phyloP scores from a whole-genome alignment of 345 rosid species.

The Heritiera littoralis region DNA sequence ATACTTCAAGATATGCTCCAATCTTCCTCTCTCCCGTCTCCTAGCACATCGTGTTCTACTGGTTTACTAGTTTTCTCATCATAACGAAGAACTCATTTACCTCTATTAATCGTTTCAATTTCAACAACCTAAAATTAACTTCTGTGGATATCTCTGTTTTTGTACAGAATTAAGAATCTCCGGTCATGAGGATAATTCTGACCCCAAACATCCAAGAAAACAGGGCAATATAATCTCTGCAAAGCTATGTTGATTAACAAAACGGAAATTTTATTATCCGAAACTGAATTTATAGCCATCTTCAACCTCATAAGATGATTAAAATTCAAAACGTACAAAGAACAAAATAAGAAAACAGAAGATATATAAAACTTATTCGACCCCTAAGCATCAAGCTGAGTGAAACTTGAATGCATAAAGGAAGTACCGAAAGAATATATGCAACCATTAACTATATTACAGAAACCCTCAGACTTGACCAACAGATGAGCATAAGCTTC shows the following conservation, averaged over 20 bases:
- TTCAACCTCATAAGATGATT: slow-evolving; percentile 10
- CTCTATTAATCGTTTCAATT: background rate
- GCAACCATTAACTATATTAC: slow-evolving; percentile 3
- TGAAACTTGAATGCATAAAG: slow-evolving; percentile 2
- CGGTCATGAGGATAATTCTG: background rate
- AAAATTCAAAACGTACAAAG: slow-evolving; percentile 1
- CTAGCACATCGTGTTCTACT: no score
- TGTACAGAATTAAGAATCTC: background rate
- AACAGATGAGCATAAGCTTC: background rate
- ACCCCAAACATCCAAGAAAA: background rate
- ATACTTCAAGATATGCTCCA: no score
- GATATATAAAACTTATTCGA: slow-evolving; percentile 9
- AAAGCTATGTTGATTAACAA: background rate
- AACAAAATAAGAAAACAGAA: slow-evolving; percentile 12
- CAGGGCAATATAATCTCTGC: background rate
- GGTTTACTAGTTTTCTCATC: no score
- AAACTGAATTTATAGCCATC: slow-evolving; percentile 26
- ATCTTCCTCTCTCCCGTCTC: no score
- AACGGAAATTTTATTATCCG: slow-evolving; percentile 28
- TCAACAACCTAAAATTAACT: background rate
- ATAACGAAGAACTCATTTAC: no score
- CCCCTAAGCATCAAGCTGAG: slow-evolving; percentile 10
- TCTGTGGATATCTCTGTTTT: background rate
- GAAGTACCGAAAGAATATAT: slow-evolving; percentile 5
- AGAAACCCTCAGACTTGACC: background rate